phyloP scores from a whole-genome alignment of 2,329 filamentous ascomycete species.

The Helicocarpus griseus region DNA sequence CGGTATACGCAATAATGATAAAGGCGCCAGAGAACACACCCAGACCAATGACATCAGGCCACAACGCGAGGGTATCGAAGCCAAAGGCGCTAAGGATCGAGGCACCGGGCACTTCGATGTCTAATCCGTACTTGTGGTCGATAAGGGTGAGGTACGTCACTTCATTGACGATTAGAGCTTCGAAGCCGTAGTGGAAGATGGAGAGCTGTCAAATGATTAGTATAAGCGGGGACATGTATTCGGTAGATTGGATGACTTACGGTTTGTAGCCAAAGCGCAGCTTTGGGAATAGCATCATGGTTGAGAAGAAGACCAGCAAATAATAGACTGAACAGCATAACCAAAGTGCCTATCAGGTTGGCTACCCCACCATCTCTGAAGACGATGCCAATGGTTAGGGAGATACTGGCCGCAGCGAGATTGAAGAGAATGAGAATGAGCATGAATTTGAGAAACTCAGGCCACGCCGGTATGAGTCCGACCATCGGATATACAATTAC shows the following conservation, averaged over 20 bases:
- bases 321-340: slow-evolving; percentile 94
- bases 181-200: slow-evolving; percentile 97
- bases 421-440: slow-evolving; percentile 93
- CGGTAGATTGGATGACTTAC: no score
- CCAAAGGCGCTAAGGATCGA: slow-evolving; percentile 92
- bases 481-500: slow-evolving; percentile 98
- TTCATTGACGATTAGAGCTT: slow-evolving; percentile 94
- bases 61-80: slow-evolving; percentile 78
- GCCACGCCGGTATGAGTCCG: slow-evolving; percentile 69
- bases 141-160: slow-evolving; percentile 80
- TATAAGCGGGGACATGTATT: no score
- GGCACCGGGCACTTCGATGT: slow-evolving; percentile 91
- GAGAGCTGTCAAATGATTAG: slow-evolving; percentile 52
- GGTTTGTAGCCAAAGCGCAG: slow-evolving; percentile 80
- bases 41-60: slow-evolving; percentile 73
- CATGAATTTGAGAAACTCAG: slow-evolving; percentile 84
- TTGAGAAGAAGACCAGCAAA: slow-evolving; percentile 93
- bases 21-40: slow-evolving; percentile 75
- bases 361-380: slow-evolving; percentile 87
- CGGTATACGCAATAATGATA: slow-evolving; percentile 75
- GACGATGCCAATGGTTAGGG: slow-evolving; percentile 90
- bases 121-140: slow-evolving; percentile 90
- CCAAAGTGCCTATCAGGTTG: slow-evolving; percentile 83
- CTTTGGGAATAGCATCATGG: slow-evolving; percentile 78
- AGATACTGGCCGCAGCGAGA: slow-evolving; percentile 83